Evolutionary conservation across 495 filamentous ascomycete genomes (phyloP), one percentile per base, ranked within the genome.

Genomic region (Podospora bellae-mahoneyi): DNA sequence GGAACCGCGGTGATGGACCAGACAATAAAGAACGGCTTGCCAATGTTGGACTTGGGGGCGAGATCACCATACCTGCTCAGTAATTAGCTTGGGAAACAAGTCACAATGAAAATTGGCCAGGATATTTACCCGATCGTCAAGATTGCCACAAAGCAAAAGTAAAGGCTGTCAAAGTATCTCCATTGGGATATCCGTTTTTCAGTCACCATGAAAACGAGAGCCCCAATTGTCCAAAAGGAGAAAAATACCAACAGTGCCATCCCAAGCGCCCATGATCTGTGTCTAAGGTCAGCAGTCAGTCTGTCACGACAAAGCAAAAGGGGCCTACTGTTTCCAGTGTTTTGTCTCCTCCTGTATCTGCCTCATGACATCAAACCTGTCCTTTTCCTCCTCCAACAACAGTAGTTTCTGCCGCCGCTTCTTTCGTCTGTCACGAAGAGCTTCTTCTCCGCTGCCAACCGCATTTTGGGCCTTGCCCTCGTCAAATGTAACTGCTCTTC

Each of bases 1-100:
- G 91, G 91, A 0, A 94, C 84, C 13, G 91, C 90, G 19, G 93
- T 80, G 2, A 94, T 78, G 18, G 88, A 89, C 92, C 92, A 96
- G 64, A 93, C 82, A 5, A 96, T 85, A 76, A 94, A 94, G 74
- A 93, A 92, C 0, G 89, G 81, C 71, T 88, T 91, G 4, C 90
- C 90, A 13, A 87, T 81, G 72, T 91, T 91, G 65, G 84, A 89
- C 58, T 82, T 80, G 0, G 87, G 89, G 54, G 79, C 80, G 62
- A 87, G 81, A 73, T 94, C 91, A 16, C 91, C 91, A 69, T 91
- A 94, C 2, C 72, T 74, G 5, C n/a, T 7, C 2, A 2, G 26
- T 0, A 4, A 19, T 68, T 16, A 67, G 60, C 15, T 48, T 10
- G 64, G n/a, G 13, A 13, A 6, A 20, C 7, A 27, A 39, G 4